Percentiles rank a stretch among this genome's conserved stretches.
Conservation (phyloP, 108 stramenopile genomes). For the Pseudonitzschia multistriata region DNA sequence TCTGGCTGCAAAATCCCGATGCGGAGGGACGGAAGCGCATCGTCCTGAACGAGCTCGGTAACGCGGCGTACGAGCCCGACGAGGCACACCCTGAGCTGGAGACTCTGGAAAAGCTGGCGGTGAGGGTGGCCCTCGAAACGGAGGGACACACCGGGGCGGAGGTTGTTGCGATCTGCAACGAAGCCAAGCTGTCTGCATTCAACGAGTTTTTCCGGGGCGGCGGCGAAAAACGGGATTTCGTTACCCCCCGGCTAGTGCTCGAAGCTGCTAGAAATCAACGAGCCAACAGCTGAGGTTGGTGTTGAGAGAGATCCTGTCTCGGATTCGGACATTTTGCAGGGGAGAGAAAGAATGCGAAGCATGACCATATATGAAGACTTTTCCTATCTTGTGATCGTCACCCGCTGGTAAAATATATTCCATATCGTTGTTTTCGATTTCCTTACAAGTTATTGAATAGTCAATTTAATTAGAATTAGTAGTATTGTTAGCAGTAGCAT, state of each 20-base stretch:
- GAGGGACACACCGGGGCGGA: constrained; percentile 62
- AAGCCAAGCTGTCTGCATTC: constrained; percentile 46
- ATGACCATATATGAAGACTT: too few species aligned
- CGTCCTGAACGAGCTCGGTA: constrained; percentile 35
- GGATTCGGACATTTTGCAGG: too few species aligned
- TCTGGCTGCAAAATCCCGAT: constrained; percentile 51
- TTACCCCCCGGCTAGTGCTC: constrained; percentile 9
- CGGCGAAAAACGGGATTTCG: not conserved
- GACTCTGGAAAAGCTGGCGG: constrained; percentile 39
- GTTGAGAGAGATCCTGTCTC: constrained; percentile 2
- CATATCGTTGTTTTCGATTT: too few species aligned
- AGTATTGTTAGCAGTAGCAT: too few species aligned
- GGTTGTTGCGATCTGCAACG: constrained; percentile 61
- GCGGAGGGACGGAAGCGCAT: constrained; percentile 52
- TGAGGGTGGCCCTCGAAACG: constrained; percentile 46
- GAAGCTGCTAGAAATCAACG: constrained; percentile 8
- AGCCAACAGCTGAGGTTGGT: not conserved
- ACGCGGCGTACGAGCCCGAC: constrained; percentile 34
- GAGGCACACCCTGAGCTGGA: constrained; percentile 15
- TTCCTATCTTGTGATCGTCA: too few species aligned
- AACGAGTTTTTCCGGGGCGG: not conserved
- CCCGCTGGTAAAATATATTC: too few species aligned
- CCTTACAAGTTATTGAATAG: too few species aligned
- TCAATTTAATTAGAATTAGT: too few species aligned
- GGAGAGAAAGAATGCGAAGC: too few species aligned